Evolutionary conservation across 495 filamentous ascomycete species (phyloP), one percentile per base, ranked within the genome.

Genomic region (Monascus purpureus): DNA sequence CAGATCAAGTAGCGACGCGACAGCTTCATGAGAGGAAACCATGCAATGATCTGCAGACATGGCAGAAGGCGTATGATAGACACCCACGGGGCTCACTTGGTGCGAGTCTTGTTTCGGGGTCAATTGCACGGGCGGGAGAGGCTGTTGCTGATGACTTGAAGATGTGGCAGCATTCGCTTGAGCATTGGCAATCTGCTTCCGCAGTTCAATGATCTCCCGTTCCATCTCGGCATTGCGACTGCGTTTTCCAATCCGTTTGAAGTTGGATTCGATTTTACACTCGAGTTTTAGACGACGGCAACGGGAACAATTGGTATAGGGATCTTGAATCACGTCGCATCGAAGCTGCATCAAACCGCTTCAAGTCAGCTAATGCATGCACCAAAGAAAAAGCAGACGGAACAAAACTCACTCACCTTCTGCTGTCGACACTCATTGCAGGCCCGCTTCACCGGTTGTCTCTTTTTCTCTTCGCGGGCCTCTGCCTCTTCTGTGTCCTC

Each of bases 341-440:
- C 81, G 79, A 35, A 92, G 67, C 82, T 87, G 37, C 41, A 36
- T 25, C 28, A 35, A 35, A 36, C 17, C n/a, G n/a, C n/a, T n/a
- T 17, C 34, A 14, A 12, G 13, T 29, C 27, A 28, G 18, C 29
- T 4, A 27, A n/a, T 27, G n/a, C 25, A 4, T n/a, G 25, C 4
- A 27, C 13, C 25, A 27, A 25, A 17, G 14, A 35, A 18, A 36
- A 31, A 38, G 13, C 14, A 20, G 12, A 33, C 15, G 25, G 26
- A 25, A 19, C 17, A 20, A 18, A 11, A 14, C 19, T 9, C 4
- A 33, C 63, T 40, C 45, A 87, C 83, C 70, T 95, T 94, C 56
- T 94, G 86, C 55, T 95, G 87, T 24, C 85, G 73, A 54, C 87
- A 95, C 51, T 95, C 83, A 57, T 95, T 93, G 52, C 86, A 93